Evolutionary conservation across 352 stramenopile species (phyloP).

Genomic region (Phytophthora sojae): DNA sequence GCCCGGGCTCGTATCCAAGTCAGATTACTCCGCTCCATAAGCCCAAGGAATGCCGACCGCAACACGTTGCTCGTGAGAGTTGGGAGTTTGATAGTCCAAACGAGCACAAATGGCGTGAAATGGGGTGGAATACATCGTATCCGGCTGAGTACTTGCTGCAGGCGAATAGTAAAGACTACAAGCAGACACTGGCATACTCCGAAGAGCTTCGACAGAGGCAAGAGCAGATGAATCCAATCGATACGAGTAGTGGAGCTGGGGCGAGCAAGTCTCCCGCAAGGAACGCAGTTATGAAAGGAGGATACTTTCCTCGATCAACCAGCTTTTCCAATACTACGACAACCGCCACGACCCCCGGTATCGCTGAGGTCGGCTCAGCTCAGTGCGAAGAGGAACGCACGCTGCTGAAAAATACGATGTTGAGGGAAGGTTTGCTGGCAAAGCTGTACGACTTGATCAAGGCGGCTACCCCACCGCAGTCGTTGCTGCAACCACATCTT

Average conservation of each 20-base stretch:
- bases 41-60: conserved; percentile 20
- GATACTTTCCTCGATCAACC: conserved; percentile 28
- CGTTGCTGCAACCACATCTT: conserved; percentile 28
- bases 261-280: conserved; percentile 16
- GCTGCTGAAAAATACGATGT: conserved; percentile 63
- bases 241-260: neutral
- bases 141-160: conserved; percentile 66
- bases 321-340: conserved; percentile 32
- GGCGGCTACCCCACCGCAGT: conserved; percentile 28
- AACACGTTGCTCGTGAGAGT: conserved; percentile 12
- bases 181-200: conserved; percentile 69
- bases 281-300: conserved; percentile 8
- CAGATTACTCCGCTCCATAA: conserved; percentile 41
- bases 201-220: conserved; percentile 46
- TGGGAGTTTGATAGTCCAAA: conserved; percentile 17
- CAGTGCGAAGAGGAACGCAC: conserved; percentile 35
- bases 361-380: conserved; percentile 34
- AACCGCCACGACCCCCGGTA: conserved; percentile 26
- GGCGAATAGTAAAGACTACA: conserved; percentile 49
- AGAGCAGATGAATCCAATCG: conserved; percentile 8
- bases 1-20: conserved; percentile 52
- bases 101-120: conserved; percentile 63
- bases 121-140: conserved; percentile 77
- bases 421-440: conserved; percentile 66
- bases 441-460: conserved; percentile 55